A percentile compares a stretch with the other conserved stretches of the same genome.
phyloP scores from a whole-genome alignment of 331 rosid genomes.

The Saraca asoca region DNA sequence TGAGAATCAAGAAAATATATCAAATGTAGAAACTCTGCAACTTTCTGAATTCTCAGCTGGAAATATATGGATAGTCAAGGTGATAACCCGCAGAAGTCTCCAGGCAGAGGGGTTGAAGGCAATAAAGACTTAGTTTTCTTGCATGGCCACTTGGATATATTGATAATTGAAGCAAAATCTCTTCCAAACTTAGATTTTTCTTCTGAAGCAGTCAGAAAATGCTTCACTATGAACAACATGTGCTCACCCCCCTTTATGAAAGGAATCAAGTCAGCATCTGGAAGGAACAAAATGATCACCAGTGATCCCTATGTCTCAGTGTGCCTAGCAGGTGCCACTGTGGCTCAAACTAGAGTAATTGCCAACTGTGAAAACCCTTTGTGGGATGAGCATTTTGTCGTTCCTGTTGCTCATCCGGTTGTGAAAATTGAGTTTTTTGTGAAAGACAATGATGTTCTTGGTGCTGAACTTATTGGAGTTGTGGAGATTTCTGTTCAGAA shows the following conservation, averaged over 20 bases:
- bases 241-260: constrained; percentile 53
- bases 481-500: constrained; percentile 58
- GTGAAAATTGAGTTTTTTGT: constrained; percentile 58
- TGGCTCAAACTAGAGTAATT: constrained; percentile 66
- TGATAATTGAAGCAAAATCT: constrained; percentile 68
- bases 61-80: constrained; percentile 39
- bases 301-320: constrained; percentile 81
- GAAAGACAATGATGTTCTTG: constrained; percentile 69
- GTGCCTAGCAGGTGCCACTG: constrained; percentile 65
- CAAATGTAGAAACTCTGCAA: constrained; percentile 24
- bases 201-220: constrained; percentile 56
- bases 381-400: constrained; percentile 68
- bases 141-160: constrained; percentile 67
- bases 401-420: constrained; percentile 71
- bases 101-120: constrained; percentile 7
- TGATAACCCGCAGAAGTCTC: constrained; percentile 6
- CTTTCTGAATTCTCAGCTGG: constrained; percentile 31
- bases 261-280: constrained; percentile 44
- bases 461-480: constrained; percentile 75
- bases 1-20: not conserved
- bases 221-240: constrained; percentile 53
- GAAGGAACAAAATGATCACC: constrained; percentile 54
- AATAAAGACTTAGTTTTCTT: constrained; percentile 44
- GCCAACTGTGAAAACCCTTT: constrained; percentile 61
- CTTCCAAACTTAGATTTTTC: constrained; percentile 78